Base-by-base conservation (phyloP, 257 asterid species). In the Sherardia arvensis region DNA sequence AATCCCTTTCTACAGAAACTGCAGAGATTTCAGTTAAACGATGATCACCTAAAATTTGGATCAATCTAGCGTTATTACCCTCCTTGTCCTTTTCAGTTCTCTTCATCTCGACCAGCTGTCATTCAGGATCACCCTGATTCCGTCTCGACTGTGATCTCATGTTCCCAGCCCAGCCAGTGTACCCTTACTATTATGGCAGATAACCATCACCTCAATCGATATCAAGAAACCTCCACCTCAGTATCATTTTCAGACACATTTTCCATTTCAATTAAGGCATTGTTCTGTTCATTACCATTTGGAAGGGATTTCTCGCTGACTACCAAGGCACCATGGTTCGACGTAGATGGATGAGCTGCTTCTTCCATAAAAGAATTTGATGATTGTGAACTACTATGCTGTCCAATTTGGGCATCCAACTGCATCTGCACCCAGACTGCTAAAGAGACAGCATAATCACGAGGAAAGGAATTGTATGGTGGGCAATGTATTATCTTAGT, bases 381-480 rank as follows among this genome's bases (percentile, higher is more conserved):
- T 33, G 64, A 51, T 20, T 45, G 75, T 34, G 28, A 66, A 30
- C 59, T 34, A 67, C 73, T 70, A 30, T 73, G 77, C 23, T 69
- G 79, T 49, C 82, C 74, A 21, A 81, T 71, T 71, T 75, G 95
- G 25, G 59, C 59, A 66, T 80, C 79, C 78, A 89, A 66, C 78
- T 86, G 91, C 80, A 32, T 79, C 83, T 85, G 86, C 53, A 83
- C 80, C 90, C 85, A 83, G 29, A 85, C 79, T 36, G 95, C 84
- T 76, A 89, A 69, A 36, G 89, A 75, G 71, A 82, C 80, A 71
- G 95, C 95, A 76, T 85, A 90, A 77, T 92, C 98, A 62, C 97
- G 88, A 38, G 78, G 82, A 71, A 85, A 67, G 62, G 96, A 92
- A 79, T 92, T 96, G 68, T 74, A 77, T 0, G 82, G 91, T 1